These are phyloP conservation scores for Trichoderma lentiforme DNA, from an alignment of 2,329 filamentous ascomycete genomes.

Conservation along the genomic window DNA sequence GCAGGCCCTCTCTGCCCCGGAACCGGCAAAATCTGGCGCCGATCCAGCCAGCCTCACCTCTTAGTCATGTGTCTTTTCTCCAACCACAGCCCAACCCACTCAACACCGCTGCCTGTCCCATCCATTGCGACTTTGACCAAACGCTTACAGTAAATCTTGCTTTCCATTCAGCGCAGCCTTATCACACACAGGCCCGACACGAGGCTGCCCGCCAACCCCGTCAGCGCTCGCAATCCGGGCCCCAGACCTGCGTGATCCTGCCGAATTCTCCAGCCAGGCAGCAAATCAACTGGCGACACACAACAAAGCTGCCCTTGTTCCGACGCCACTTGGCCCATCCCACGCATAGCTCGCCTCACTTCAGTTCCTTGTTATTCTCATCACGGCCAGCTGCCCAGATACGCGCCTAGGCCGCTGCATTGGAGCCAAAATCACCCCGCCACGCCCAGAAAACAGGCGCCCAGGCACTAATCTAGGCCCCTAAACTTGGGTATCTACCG, in stretches of 20 bases:
- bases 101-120: conserved; percentile 2
- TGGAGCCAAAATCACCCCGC: conserved; percentile 10
- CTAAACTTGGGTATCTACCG: neutral
- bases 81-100: neutral
- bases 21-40: conserved; percentile 27
- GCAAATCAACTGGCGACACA: neutral
- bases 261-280: neutral
- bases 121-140: conserved; percentile 1
- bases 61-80: neutral
- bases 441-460: neutral
- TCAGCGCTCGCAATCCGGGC: neutral
- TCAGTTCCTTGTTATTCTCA: neutral
- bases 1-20: conserved; percentile 12
- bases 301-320: neutral
- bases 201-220: conserved; percentile 9
- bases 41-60: conserved; percentile 9
- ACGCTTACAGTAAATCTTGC: neutral
- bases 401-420: conserved; percentile 1
- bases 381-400: neutral
- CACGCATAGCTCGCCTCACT: neutral
- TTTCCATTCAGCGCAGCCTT: neutral
- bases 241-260: neutral
- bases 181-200: conserved; percentile 5
- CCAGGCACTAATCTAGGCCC: neutral
- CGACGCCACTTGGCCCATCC: neutral